phyloP scores from a whole-genome alignment of 352 stramenopile species.

The Pythium pyrilobum region DNA sequence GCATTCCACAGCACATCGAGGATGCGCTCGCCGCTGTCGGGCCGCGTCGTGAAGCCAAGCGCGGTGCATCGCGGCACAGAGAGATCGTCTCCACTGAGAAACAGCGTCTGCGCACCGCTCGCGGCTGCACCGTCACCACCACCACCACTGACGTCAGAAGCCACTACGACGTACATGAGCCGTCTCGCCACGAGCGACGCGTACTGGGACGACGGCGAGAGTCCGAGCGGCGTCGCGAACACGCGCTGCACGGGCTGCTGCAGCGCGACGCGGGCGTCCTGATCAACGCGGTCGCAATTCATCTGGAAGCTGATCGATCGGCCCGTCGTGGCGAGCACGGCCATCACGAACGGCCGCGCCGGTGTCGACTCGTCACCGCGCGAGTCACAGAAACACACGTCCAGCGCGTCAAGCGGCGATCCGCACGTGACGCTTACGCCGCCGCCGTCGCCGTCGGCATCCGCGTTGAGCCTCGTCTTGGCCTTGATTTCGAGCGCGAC shows the following conservation, averaged over 20 bases:
- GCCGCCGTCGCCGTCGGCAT: constrained; percentile 9
- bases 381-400: constrained; percentile 44
- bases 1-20: constrained; percentile 51
- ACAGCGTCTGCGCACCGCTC: constrained; percentile 33
- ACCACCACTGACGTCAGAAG: no score
- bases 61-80: constrained; percentile 16
- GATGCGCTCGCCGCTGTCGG: constrained; percentile 33
- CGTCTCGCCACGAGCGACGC: constrained; percentile 26
- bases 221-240: constrained; percentile 44
- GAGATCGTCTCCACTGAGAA: constrained; percentile 50
- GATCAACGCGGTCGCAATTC: constrained; percentile 32
- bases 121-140: no score
- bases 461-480: background rate
- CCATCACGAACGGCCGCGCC: constrained; percentile 27
- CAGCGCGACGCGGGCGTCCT: constrained; percentile 25
- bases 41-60: constrained; percentile 25
- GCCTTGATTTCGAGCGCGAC: constrained; percentile 38
- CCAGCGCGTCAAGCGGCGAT: constrained; percentile 45
- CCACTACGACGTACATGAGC: constrained; percentile 49
- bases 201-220: constrained; percentile 28
- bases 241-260: constrained; percentile 37
- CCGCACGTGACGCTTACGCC: constrained; percentile 20
- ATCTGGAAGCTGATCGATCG: constrained; percentile 46
- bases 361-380: constrained; percentile 16
- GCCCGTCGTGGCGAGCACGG: constrained; percentile 48